Conservation (phyloP, 352 stramenopile genomes). For the Phytopythium oedochilum region DNA sequence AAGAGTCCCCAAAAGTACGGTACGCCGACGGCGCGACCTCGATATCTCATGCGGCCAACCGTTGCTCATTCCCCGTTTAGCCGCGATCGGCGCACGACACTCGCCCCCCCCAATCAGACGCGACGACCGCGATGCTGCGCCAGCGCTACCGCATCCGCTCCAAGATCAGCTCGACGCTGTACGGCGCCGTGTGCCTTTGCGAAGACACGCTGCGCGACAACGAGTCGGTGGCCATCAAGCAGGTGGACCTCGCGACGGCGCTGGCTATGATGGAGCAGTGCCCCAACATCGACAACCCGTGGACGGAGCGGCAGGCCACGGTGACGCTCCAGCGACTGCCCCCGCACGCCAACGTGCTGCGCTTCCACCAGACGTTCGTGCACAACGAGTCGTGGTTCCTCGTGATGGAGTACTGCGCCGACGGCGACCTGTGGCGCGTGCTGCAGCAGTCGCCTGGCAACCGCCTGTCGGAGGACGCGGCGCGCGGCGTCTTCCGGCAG, state of each 20-base stretch:
- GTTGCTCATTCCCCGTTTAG: not conserved
- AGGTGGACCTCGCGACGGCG: slow-evolving; percentile 17
- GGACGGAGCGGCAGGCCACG: slow-evolving; percentile 17
- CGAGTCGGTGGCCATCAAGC: slow-evolving; percentile 31
- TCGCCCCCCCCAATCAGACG: too few relatives aligned
- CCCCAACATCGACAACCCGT: slow-evolving; percentile 25
- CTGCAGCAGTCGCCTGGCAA: slow-evolving; percentile 18
- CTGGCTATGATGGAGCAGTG: slow-evolving; percentile 11
- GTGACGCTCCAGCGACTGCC: not conserved
- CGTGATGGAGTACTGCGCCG: slow-evolving; percentile 47
- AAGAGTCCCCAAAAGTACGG: not conserved
- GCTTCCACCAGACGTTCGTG: slow-evolving; percentile 19
- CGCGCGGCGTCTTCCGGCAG: slow-evolving; percentile 24
- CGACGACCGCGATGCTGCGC: slow-evolving; percentile 16
- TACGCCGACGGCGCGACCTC: too few relatives aligned
- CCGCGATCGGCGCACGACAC: not conserved
- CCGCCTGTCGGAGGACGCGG: slow-evolving; percentile 15
- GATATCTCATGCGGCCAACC: too few relatives aligned
- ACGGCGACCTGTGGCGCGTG: slow-evolving; percentile 33
- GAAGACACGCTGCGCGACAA: slow-evolving; percentile 15
- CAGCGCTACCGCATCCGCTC: slow-evolving; percentile 15
- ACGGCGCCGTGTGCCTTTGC: slow-evolving; percentile 35
- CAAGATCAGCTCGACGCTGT: slow-evolving; percentile 25
- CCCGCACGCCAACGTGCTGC: slow-evolving; percentile 22
- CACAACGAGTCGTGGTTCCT: slow-evolving; percentile 30